Conservation (phyloP, 2,329 filamentous ascomycete genomes). For the Ceratocystis lukuohia region DNA sequence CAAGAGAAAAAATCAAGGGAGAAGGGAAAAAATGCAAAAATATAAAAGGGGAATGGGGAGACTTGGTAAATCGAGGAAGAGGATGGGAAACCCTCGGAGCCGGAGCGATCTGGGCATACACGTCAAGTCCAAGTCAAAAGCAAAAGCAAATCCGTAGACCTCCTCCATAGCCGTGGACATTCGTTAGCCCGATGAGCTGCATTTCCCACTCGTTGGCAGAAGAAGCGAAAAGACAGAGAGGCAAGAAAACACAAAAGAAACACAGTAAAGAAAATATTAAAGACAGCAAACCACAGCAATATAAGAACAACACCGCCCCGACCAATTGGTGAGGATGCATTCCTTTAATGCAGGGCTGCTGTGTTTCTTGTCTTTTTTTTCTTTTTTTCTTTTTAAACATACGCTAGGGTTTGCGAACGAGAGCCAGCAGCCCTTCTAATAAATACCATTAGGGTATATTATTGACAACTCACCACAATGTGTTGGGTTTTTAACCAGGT, state of each 20-base stretch:
- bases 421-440: not conserved
- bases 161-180: not conserved
- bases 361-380: too few species aligned
- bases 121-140: not conserved
- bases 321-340: not conserved
- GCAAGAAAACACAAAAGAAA: not conserved
- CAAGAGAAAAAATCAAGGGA: not conserved
- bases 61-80: too few species aligned
- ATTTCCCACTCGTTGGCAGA: not conserved
- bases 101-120: not conserved
- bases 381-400: too few species aligned
- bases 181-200: not conserved
- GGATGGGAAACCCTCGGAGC: not conserved
- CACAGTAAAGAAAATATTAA: not conserved
- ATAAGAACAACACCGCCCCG: not conserved
- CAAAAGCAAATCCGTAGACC: not conserved
- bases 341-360: too few species aligned
- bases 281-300: not conserved
- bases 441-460: not conserved
- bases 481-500: not conserved
- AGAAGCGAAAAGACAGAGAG: not conserved
- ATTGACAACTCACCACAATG: not conserved
- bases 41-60: too few species aligned
- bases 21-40: not conserved
- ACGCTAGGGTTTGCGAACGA: not conserved